Conservation (phyloP, 805 yeast species). For the Lipomyces chichibuensis region DNA sequence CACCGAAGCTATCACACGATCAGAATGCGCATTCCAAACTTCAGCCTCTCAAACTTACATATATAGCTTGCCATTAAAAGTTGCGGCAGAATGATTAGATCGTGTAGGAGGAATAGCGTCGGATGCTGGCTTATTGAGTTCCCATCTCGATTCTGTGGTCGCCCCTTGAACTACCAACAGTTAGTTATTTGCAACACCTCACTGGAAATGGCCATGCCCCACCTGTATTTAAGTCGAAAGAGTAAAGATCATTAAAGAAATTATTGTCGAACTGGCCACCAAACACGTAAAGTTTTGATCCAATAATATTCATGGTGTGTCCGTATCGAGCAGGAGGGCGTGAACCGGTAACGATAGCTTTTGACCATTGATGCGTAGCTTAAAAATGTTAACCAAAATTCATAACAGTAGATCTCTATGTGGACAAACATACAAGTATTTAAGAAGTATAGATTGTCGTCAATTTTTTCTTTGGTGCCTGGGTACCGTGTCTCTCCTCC, state of each 20-base stretch:
- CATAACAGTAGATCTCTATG: neutral
- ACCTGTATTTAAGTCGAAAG: slow-evolving; percentile 76
- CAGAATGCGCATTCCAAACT: neutral
- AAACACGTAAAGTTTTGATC: slow-evolving; percentile 70
- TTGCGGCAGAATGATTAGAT: slow-evolving; percentile 86
- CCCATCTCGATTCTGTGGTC: slow-evolving; percentile 63
- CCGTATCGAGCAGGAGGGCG: slow-evolving; percentile 95
- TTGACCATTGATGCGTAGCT: slow-evolving; percentile 75
- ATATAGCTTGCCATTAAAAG: slow-evolving; percentile 76
- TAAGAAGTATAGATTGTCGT: slow-evolving; percentile 86
- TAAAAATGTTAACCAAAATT: neutral
- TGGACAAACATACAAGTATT: slow-evolving; percentile 51
- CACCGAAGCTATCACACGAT: slow-evolving; percentile 64
- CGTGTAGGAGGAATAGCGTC: slow-evolving; percentile 72
- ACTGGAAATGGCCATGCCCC: neutral
- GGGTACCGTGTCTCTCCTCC: slow-evolving; percentile 89
- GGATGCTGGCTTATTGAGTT: slow-evolving; percentile 58
- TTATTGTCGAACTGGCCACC: slow-evolving; percentile 94
- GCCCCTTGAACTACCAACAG: neutral
- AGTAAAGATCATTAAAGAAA: slow-evolving; percentile 78
- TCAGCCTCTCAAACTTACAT: slow-evolving; percentile 41
- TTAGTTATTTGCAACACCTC: neutral
- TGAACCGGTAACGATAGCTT: slow-evolving; percentile 70
- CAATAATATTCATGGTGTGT: slow-evolving; percentile 78
- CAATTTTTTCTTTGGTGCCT: slow-evolving; percentile 52